Conservation (phyloP, 768 basidiomycete genomes). For the Leccinum incarnatum region DNA sequence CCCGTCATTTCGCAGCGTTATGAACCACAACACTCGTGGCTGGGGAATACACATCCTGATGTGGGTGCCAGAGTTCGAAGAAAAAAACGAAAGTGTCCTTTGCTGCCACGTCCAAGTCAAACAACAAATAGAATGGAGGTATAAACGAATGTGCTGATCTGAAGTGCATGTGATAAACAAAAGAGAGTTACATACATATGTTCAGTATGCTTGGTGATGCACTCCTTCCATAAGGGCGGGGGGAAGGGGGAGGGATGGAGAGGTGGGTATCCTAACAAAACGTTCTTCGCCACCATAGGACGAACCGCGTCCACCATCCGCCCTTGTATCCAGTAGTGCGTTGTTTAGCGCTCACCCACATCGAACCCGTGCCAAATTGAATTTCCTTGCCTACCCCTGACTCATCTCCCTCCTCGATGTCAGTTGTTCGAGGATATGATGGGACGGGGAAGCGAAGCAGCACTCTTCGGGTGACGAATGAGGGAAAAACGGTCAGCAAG, state of each 20-base stretch:
- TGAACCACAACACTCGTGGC: neutral
- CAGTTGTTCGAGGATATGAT: conserved; percentile 39
- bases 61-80: neutral
- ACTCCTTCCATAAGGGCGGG: neutral
- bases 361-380: conserved; percentile 76
- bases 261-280: conserved; percentile 57
- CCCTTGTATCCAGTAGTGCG: conserved; percentile 71
- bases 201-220: conserved; percentile 26
- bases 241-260: neutral
- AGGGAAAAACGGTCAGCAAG: conserved; percentile 72
- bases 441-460: conserved; percentile 66
- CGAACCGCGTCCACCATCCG: conserved; percentile 75
- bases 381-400: conserved; percentile 54
- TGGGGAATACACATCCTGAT: neutral
- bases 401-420: conserved; percentile 70
- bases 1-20: neutral
- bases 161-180: conserved; percentile 29
- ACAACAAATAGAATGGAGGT: conserved; percentile 20
- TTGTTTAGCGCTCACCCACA: conserved; percentile 68
- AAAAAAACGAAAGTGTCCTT: conserved; percentile 3
- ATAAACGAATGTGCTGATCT: conserved; percentile 23
- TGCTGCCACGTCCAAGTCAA: conserved; percentile 22
- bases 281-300: conserved; percentile 73
- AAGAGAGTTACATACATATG: conserved; percentile 37
- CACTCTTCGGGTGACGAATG: conserved; percentile 67